Conservation (phyloP, 768 basidiomycete genomes). For the Agaricus blazei region DNA sequence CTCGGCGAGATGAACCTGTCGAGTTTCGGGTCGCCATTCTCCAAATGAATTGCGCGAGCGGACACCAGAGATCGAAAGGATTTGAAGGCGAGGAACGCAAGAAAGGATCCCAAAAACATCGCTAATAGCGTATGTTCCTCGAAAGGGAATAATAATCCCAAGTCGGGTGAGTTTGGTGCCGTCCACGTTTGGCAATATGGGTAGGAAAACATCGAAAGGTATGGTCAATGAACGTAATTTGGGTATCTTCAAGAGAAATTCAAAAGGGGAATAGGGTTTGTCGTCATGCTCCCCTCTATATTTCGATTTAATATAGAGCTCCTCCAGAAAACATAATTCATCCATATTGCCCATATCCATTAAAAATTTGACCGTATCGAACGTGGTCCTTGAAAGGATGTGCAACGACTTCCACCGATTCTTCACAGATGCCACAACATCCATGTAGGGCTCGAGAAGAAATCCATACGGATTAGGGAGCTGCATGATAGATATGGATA, state of each 20-base stretch:
- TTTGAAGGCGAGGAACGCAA: neutral
- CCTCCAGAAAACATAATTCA: neutral
- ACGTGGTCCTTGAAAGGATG: neutral
- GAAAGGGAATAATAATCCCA: neutral
- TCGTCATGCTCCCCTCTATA: neutral
- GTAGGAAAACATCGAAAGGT: neutral
- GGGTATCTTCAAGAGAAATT: neutral
- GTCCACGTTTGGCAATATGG: neutral
- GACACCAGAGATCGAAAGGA: neutral
- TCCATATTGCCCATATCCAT: neutral
- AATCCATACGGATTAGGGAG: too few relatives aligned
- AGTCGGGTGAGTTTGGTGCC: neutral
- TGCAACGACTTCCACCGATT: neutral
- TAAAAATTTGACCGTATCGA: neutral
- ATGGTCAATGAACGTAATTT: neutral
- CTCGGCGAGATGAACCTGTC: neutral
- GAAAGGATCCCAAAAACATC: neutral
- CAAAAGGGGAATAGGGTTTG: neutral
- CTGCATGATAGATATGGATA: neutral
- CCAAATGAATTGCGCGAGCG: neutral
- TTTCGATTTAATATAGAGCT: neutral
- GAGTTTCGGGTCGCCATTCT: neutral
- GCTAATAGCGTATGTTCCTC: neutral
- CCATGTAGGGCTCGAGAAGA: neutral
- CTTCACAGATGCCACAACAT: neutral